phyloP scores from a whole-genome alignment of 352 stramenopile genomes.

The Phytophthora agathidicida region DNA sequence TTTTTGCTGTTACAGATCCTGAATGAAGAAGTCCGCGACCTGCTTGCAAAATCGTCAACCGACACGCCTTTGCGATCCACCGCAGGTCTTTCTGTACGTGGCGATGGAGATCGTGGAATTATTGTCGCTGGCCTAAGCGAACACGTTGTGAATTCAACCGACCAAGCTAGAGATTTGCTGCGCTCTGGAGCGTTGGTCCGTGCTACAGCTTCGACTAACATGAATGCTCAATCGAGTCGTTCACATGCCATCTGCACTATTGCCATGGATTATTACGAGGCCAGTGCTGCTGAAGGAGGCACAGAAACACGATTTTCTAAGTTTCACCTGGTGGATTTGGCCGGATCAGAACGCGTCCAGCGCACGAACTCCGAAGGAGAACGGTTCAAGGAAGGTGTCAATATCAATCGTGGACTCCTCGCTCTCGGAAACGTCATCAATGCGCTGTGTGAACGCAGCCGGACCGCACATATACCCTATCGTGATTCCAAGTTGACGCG shows the following conservation, averaged over 20 bases:
- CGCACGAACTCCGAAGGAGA: slow-evolving; percentile 85
- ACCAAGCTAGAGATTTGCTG: slow-evolving; percentile 53
- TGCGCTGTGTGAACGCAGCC: slow-evolving; percentile 86
- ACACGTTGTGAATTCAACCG: slow-evolving; percentile 63
- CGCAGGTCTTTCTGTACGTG: slow-evolving; percentile 74
- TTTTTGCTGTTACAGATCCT: slow-evolving; percentile 84
- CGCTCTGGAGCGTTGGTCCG: slow-evolving; percentile 50
- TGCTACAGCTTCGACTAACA: slow-evolving; percentile 69
- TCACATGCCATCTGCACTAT: slow-evolving; percentile 92
- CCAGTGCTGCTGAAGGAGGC: slow-evolving; percentile 19
- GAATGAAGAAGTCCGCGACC: slow-evolving; percentile 97
- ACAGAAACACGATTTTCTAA: slow-evolving; percentile 73
- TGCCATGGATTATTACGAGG: slow-evolving; percentile 74
- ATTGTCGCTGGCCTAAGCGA: slow-evolving; percentile 87
- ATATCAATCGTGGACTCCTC: slow-evolving; percentile 96
- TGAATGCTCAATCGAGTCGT: slow-evolving; percentile 82
- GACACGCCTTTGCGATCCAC: slow-evolving; percentile 13
- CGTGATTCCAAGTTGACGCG: slow-evolving; percentile 92
- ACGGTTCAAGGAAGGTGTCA: slow-evolving; percentile 91
- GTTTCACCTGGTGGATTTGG: slow-evolving; percentile 96
- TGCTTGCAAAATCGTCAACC: slow-evolving; percentile 61
- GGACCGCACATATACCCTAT: slow-evolving; percentile 81
- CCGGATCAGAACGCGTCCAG: slow-evolving; percentile 93
- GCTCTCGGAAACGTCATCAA: slow-evolving; percentile 96
- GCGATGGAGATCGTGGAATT: slow-evolving; percentile 91